Percentiles rank a stretch among this genome's conserved stretches.
Evolutionary conservation across 2,329 filamentous ascomycete species (phyloP).

Genomic region (Colletotrichum graminicola): DNA sequence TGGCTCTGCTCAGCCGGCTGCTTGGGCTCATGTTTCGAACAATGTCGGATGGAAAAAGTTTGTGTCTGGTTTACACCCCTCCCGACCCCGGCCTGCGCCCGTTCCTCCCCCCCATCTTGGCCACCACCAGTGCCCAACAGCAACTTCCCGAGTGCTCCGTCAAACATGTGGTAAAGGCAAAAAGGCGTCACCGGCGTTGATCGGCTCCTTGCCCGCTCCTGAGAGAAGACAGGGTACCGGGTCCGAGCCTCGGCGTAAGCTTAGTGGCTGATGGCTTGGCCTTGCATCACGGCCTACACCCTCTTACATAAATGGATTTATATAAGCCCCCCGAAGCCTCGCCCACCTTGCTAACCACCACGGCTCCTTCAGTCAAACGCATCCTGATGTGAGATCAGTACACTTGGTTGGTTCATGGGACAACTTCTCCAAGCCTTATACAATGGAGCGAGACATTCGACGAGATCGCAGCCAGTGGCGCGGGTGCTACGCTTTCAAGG

Average conservation of each 20-base stretch:
- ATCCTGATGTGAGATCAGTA: slow-evolving; percentile 75
- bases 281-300: slow-evolving; percentile 30
- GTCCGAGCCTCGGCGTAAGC: slow-evolving; percentile 34
- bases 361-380: slow-evolving; percentile 64
- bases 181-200: slow-evolving; percentile 20
- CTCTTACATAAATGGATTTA: slow-evolving; percentile 22
- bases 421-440: slow-evolving; percentile 85
- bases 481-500: slow-evolving; percentile 87
- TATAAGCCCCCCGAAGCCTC: slow-evolving; percentile 13
- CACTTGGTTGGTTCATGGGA: slow-evolving; percentile 94
- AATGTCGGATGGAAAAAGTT: slow-evolving; percentile 41
- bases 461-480: slow-evolving; percentile 84
- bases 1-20: slow-evolving; percentile 32
- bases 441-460: slow-evolving; percentile 83
- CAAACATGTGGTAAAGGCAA: slow-evolving; percentile 40
- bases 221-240: slow-evolving; percentile 20
- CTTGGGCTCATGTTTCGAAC: slow-evolving; percentile 41
- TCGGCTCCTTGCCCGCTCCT: slow-evolving; percentile 31
- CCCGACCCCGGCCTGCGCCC: slow-evolving; percentile 33
- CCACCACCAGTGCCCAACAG: slow-evolving; percentile 28
- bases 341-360: slow-evolving; percentile 45
- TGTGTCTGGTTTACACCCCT: slow-evolving; percentile 30
- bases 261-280: slow-evolving; percentile 38
- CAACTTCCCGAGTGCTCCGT: slow-evolving; percentile 39
- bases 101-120: slow-evolving; percentile 27